These are phyloP conservation scores for Ascochyta fabae DNA, from an alignment of 2,329 filamentous ascomycete species.

Conservation along the genomic window DNA sequence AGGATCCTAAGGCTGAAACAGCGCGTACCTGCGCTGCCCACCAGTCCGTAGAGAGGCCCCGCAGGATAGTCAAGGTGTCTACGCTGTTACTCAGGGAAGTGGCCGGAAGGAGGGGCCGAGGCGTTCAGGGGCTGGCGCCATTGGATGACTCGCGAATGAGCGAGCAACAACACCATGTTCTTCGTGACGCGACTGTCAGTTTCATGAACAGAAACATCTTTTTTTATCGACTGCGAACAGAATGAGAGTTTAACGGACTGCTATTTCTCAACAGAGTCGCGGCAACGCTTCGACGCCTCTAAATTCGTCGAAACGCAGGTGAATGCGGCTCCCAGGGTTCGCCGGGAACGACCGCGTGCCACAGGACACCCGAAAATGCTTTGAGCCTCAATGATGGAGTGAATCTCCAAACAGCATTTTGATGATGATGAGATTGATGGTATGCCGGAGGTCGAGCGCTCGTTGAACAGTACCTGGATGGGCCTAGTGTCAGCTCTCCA, in stretches of 20 bases:
- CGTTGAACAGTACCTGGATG: not conserved
- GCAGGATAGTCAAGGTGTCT: slow-evolving; percentile 41
- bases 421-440: slow-evolving; percentile 11
- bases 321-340: slow-evolving; percentile 3
- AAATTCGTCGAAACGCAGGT: not conserved
- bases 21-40: slow-evolving; percentile 30
- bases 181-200: slow-evolving; percentile 25
- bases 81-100: slow-evolving; percentile 10
- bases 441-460: not conserved
- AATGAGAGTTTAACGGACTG: not conserved
- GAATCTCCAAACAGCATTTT: not conserved
- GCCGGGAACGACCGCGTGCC: not conserved
- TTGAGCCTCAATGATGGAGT: not conserved
- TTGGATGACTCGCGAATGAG: slow-evolving; percentile 21
- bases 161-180: slow-evolving; percentile 25
- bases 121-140: slow-evolving; percentile 18
- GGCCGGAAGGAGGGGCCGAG: slow-evolving; percentile 42
- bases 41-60: slow-evolving; percentile 32
- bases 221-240: slow-evolving; percentile 21
- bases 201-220: slow-evolving; percentile 21
- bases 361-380: slow-evolving; percentile 2
- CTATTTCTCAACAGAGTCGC: slow-evolving; percentile 10
- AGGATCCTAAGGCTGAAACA: slow-evolving; percentile 38
- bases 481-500: slow-evolving; percentile 1
- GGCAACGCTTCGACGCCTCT: not conserved